A percentile compares a stretch with the other conserved stretches of the same genome.
Conservation (phyloP, 371 early-diverging fungal species). For the Choanephora cucurbitarum region DNA sequence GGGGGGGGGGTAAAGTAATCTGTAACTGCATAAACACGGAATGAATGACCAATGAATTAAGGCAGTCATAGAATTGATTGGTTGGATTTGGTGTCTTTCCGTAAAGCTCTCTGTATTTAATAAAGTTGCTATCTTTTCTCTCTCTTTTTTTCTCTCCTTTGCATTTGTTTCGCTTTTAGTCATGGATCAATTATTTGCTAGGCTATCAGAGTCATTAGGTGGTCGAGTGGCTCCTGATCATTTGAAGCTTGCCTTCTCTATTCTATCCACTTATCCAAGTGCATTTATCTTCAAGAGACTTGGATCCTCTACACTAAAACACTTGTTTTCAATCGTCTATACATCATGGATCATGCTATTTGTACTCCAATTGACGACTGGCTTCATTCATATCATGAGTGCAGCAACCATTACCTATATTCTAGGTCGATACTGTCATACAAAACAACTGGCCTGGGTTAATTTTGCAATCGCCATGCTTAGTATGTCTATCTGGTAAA, state of each 20-base stretch:
- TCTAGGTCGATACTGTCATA: constrained; percentile 42
- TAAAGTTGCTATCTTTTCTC: constrained; percentile 1
- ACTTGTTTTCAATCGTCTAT: constrained; percentile 70
- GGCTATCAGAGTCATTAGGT: constrained; percentile 21
- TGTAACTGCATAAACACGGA: too few relatives aligned
- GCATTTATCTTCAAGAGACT: constrained; percentile 58
- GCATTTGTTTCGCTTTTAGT: neutral
- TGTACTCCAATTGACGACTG: constrained; percentile 60
- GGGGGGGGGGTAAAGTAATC: too few relatives aligned
- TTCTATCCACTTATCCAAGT: constrained; percentile 57
- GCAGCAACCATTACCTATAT: constrained; percentile 60
- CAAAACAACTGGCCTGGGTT: constrained; percentile 55
- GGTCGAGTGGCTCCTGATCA: constrained; percentile 49
- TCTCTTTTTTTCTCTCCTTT: neutral
- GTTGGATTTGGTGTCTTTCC: neutral
- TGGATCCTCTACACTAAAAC: constrained; percentile 53
- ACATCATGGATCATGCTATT: constrained; percentile 61
- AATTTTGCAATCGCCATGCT: constrained; percentile 75
- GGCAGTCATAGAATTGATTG: too few relatives aligned
- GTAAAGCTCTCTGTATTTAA: neutral
- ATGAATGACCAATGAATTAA: too few relatives aligned
- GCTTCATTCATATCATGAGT: constrained; percentile 67
- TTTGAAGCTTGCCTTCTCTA: constrained; percentile 54
- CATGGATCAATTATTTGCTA: constrained; percentile 30
- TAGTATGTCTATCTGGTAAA: constrained; percentile 79